Evolutionary conservation across 495 filamentous ascomycete species (phyloP).

Genomic region (Mycothermus thermophilus): DNA sequence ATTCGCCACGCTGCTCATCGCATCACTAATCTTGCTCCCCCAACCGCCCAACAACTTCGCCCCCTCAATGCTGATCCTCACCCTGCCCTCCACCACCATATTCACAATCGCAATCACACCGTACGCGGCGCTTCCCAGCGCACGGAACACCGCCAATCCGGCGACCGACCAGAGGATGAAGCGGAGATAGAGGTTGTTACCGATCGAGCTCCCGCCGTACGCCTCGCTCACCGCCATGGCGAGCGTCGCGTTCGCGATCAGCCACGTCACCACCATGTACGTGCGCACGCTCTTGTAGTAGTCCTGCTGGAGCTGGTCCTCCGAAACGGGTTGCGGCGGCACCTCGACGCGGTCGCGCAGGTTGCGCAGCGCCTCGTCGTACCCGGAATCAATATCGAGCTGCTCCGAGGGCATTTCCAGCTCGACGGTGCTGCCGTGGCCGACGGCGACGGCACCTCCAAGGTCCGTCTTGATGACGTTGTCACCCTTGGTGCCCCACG

Average conservation of each 20-base stretch:
- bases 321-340: slow-evolving; percentile 41
- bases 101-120: slow-evolving; percentile 70
- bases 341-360: slow-evolving; percentile 88
- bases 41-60: slow-evolving; percentile 36
- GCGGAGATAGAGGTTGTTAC: slow-evolving; percentile 75
- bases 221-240: slow-evolving; percentile 90
- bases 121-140: slow-evolving; percentile 67
- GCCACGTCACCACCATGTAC: slow-evolving; percentile 97
- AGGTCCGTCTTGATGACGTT: slow-evolving; percentile 87
- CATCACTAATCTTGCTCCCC: slow-evolving; percentile 21
- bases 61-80: slow-evolving; percentile 45
- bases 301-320: slow-evolving; percentile 84
- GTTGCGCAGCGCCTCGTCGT: slow-evolving; percentile 94
- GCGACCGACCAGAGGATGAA: slow-evolving; percentile 93
- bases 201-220: slow-evolving; percentile 55
- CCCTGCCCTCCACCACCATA: slow-evolving; percentile 70
- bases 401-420: slow-evolving; percentile 97
- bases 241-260: slow-evolving; percentile 79
- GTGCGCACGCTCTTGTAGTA: slow-evolving; percentile 97
- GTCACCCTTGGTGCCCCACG: slow-evolving; percentile 98
- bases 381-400: slow-evolving; percentile 94
- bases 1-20: slow-evolving; percentile 13
- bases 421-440: slow-evolving; percentile 58
- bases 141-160: slow-evolving; percentile 67
- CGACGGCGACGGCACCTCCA: slow-evolving; percentile 65